Conservation (phyloP, 306 rosid species). For the Mucuna pruriens region DNA sequence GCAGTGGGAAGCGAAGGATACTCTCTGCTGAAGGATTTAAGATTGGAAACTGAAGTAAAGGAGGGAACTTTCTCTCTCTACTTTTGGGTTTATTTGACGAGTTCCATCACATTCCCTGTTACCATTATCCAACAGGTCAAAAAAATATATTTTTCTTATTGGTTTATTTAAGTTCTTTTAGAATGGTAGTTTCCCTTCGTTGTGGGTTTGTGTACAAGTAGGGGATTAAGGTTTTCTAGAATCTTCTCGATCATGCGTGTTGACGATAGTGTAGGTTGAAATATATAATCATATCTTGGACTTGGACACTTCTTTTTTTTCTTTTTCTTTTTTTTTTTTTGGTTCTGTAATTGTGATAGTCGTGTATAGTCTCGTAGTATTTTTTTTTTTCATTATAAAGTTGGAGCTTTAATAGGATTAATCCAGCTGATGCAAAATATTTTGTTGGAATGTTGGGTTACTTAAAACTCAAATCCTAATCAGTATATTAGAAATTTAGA, state of each 20-base stretch:
- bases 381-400: conserved; percentile 14
- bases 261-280: background rate
- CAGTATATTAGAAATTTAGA: background rate
- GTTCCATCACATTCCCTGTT: conserved; percentile 66
- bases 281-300: background rate
- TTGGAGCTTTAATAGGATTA: conserved; percentile 9
- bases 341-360: background rate
- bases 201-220: background rate
- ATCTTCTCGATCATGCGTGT: background rate
- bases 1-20: conserved; percentile 50
- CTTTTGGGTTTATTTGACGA: conserved; percentile 81
- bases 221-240: background rate
- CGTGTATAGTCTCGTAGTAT: background rate
- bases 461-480: background rate
- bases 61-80: conserved; percentile 65
- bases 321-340: background rate
- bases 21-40: conserved; percentile 64
- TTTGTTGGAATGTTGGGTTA: background rate
- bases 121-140: conserved; percentile 74
- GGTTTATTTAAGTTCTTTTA: conserved; percentile 6
- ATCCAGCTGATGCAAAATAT: background rate
- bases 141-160: conserved; percentile 1
- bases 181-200: background rate
- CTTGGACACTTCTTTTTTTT: background rate
- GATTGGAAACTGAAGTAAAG: conserved; percentile 58